Percentiles rank a stretch among this genome's conserved stretches.
These are phyloP conservation scores for Xylariales sp. DNA, from an alignment of 2,329 filamentous ascomycete species.

Conservation along the genomic window DNA sequence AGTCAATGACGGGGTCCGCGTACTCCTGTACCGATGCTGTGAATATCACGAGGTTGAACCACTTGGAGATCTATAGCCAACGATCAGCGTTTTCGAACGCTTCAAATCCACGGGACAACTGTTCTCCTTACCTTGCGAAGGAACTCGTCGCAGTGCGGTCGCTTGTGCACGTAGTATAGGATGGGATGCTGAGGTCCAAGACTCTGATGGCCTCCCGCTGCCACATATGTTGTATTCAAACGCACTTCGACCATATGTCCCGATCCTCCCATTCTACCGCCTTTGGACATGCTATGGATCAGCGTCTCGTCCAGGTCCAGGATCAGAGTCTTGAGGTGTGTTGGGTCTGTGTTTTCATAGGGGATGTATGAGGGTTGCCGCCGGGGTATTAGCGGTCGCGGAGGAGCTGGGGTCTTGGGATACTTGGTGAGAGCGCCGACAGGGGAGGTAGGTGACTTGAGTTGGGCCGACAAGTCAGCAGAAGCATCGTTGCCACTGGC, in stretches of 20 bases:
- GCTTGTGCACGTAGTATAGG: slow-evolving; percentile 97
- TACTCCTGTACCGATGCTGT: slow-evolving; percentile 98
- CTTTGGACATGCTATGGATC: slow-evolving; percentile 97
- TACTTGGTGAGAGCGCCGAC: slow-evolving; percentile 77
- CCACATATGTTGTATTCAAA: slow-evolving; percentile 67
- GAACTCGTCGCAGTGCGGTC: slow-evolving; percentile 95
- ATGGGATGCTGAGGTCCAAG: slow-evolving; percentile 90
- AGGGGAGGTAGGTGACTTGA: slow-evolving; percentile 92
- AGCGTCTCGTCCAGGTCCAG: slow-evolving; percentile 95
- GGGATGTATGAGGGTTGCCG: slow-evolving; percentile 85
- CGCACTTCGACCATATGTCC: slow-evolving; percentile 99
- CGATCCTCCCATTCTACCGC: slow-evolving; percentile 88
- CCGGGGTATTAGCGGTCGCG: slow-evolving; percentile 81
- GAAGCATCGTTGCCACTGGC: slow-evolving; percentile 32
- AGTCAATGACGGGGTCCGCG: slow-evolving; percentile 97
- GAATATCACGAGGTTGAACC: slow-evolving; percentile 96
- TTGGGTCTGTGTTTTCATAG: slow-evolving; percentile 45
- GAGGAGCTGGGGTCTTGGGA: slow-evolving; percentile 82
- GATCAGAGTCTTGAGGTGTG: slow-evolving; percentile 86
- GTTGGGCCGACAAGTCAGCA: slow-evolving; percentile 65
- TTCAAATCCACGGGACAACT: too few species aligned
- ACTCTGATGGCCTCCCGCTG: slow-evolving; percentile 59
- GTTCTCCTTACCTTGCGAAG: slow-evolving; percentile 72
- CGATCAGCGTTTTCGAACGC: not conserved
- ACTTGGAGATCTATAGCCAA: slow-evolving; percentile 71